phyloP scores from a whole-genome alignment of 805 yeast species.

The Saccharomycopsis malanga region DNA sequence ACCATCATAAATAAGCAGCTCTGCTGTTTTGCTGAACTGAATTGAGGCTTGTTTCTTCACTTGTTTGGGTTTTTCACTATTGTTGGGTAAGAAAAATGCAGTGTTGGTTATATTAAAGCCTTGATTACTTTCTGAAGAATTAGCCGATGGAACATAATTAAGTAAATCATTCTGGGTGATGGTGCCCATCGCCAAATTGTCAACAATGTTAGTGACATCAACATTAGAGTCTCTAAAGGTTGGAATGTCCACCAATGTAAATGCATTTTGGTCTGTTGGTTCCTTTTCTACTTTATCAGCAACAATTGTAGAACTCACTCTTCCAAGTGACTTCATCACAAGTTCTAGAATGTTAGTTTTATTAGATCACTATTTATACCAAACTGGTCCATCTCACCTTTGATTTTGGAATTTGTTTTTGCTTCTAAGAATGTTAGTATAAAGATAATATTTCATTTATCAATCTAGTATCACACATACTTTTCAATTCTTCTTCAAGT shows the following conservation, averaged over 20 bases:
- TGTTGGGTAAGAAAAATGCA: not conserved
- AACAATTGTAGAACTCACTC: no score
- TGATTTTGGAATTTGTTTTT: no score
- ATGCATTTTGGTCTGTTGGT: no score
- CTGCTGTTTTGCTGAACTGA: constrained; percentile 16
- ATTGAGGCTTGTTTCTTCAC: constrained; percentile 9
- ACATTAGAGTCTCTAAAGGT: constrained; percentile 14
- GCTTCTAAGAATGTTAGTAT: no score
- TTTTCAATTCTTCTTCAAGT: no score
- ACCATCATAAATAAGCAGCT: constrained; percentile 16
- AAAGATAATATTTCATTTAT: no score
- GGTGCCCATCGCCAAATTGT: constrained; percentile 9
- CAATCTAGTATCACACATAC: no score
- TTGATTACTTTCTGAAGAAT: not conserved
- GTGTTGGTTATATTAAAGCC: constrained; percentile 2
- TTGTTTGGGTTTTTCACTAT: not conserved
- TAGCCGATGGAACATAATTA: not conserved
- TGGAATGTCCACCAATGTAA: constrained; percentile 19
- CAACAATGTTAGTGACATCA: constrained; percentile 9
- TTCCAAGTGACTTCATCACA: no score
- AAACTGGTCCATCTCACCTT: no score
- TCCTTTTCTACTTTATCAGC: no score
- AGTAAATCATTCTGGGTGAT: constrained; percentile 1
- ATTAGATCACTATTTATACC: no score
- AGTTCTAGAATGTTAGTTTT: no score